A percentile compares a stretch with the other conserved stretches of the same genome.
Evolutionary conservation across 1,139 yeast species (phyloP).

Genomic region (Hemisphaericaspora lyxosophila): DNA sequence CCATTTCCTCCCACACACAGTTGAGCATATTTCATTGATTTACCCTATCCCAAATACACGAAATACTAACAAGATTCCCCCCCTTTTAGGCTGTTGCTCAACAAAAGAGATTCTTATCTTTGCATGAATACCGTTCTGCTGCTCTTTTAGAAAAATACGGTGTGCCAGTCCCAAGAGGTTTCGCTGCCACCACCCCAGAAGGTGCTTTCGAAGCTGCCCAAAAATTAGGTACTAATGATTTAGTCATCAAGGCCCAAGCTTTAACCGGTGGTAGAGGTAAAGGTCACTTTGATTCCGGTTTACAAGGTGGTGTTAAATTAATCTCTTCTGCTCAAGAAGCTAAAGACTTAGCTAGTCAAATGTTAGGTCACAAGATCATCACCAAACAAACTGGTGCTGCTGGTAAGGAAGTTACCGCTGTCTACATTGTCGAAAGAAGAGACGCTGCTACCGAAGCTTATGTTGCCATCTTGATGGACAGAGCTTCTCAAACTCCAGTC

Average conservation of each 20-base stretch:
- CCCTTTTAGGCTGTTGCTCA: conserved; percentile 19
- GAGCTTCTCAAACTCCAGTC: conserved; percentile 85
- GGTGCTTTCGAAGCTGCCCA: conserved; percentile 83
- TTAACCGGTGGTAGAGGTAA: conserved; percentile 99
- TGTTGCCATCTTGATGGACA: conserved; percentile 91
- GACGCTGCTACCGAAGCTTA: conserved; percentile 94
- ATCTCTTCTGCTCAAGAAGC: conserved; percentile 87
- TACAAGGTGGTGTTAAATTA: conserved; percentile 95
- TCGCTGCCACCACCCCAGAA: conserved; percentile 85
- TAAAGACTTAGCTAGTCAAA: conserved; percentile 77
- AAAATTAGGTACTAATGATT: conserved; percentile 64
- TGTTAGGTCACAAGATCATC: conserved; percentile 89
- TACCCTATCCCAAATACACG: too few relatives aligned
- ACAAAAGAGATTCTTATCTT: conserved; percentile 71
- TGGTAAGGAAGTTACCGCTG: conserved; percentile 97
- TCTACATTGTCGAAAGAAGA: conserved; percentile 92
- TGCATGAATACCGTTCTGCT: conserved; percentile 97
- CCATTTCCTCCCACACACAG: too few relatives aligned
- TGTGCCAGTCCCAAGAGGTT: conserved; percentile 88
- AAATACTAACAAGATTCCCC: conserved; percentile 8
- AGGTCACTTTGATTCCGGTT: conserved; percentile 94
- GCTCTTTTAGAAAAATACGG: conserved; percentile 79
- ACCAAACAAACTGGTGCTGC: conserved; percentile 98
- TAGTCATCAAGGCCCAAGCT: conserved; percentile 97
- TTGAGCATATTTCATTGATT: too few relatives aligned